These are phyloP conservation scores for Dicorynia guianensis DNA, from an alignment of 306 rosid species.

Conservation along the genomic window DNA sequence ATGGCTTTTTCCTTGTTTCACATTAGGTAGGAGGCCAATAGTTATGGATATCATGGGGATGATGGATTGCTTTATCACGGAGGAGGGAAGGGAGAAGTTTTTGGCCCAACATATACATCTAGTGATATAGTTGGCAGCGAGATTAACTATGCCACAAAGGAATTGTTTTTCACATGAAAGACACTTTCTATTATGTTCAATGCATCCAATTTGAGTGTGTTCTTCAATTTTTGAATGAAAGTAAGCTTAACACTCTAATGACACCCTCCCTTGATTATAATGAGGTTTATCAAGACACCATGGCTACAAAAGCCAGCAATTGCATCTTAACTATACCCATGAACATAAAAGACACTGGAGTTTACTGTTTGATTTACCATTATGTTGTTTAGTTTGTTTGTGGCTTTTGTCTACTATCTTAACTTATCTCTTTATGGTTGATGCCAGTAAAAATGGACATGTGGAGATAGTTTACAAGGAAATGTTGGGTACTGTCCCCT, in stretches of 20 bases:
- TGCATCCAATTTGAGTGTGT: not conserved
- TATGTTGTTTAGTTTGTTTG: not conserved
- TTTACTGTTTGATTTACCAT: not conserved
- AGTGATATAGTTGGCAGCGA: constrained; percentile 96
- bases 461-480: constrained; percentile 85
- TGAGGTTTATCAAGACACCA: not conserved
- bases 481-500: constrained; percentile 77
- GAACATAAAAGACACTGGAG: not conserved
- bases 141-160: constrained; percentile 83
- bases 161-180: constrained; percentile 92
- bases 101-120: constrained; percentile 87
- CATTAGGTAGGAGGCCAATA: constrained; percentile 91
- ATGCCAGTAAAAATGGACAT: constrained; percentile 83
- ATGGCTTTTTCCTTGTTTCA: not conserved
- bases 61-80: constrained; percentile 93
- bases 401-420: not conserved
- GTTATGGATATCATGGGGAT: constrained; percentile 97
- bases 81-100: constrained; percentile 71
- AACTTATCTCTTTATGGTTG: constrained; percentile 36
- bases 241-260: no score
- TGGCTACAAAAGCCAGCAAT: not conserved
- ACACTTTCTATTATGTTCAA: not conserved
- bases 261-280: no score
- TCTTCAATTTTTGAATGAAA: not conserved
- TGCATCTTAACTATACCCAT: not conserved